Conservation (phyloP, 2,329 filamentous ascomycete genomes). For the Colletotrichum graminicola region DNA sequence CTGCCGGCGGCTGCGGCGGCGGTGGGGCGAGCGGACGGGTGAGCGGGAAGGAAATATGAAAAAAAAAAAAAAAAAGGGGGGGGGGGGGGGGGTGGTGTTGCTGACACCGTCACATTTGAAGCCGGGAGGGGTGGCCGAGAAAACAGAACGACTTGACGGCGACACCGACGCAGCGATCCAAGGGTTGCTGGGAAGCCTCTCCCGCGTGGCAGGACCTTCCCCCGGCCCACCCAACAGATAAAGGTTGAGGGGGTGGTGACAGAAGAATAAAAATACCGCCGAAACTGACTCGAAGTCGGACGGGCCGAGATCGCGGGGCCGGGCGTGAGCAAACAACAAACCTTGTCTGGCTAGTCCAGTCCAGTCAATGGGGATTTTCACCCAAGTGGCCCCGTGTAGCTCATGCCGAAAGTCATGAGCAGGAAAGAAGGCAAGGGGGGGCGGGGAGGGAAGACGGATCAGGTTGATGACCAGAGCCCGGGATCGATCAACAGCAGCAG, state of each 20-base stretch:
- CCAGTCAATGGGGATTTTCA: too few relatives aligned
- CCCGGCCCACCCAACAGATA: background rate
- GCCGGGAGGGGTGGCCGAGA: background rate
- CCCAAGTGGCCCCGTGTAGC: background rate
- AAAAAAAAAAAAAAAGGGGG: background rate
- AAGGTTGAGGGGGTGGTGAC: background rate
- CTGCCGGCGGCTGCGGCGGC: background rate
- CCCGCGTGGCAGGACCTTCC: background rate
- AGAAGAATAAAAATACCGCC: background rate
- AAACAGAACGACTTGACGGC: background rate
- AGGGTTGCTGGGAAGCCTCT: background rate
- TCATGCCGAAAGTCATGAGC: slow-evolving; percentile 1
- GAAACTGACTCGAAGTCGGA: background rate
- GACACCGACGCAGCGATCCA: background rate
- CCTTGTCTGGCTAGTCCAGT: background rate
- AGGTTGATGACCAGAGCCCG: background rate
- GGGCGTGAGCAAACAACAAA: background rate
- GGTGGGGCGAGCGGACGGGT: background rate
- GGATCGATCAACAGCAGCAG: background rate
- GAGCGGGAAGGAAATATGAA: too few relatives aligned
- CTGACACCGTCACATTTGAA: background rate
- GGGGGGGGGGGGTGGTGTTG: background rate
- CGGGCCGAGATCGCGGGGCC: background rate
- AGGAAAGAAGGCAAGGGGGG: background rate
- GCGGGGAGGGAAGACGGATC: background rate